Percentiles rank a stretch among this genome's conserved stretches.
Conservation (phyloP, 2,329 filamentous ascomycete genomes). For the Dothistroma septosporum region DNA sequence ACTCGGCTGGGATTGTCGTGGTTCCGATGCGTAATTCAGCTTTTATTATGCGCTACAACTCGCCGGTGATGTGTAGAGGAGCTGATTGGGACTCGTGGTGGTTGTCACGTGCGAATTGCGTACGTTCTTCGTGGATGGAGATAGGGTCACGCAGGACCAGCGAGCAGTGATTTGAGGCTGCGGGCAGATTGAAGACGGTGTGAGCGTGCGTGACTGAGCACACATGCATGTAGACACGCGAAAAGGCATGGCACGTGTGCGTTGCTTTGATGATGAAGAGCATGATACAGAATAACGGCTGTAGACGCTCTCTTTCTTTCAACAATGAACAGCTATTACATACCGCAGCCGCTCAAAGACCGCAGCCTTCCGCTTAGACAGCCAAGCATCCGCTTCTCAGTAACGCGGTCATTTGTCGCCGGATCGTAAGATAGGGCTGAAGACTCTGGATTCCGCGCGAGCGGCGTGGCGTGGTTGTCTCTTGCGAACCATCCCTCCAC, state of each 20-base stretch:
- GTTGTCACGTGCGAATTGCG: background rate
- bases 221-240: background rate
- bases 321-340: background rate
- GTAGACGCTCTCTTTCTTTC: background rate
- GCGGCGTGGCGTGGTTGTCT: constrained; percentile 8
- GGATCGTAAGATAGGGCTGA: constrained; percentile 3
- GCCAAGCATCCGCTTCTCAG: background rate
- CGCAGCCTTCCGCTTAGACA: background rate
- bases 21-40: background rate
- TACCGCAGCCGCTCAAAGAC: background rate
- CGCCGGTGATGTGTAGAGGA: no score
- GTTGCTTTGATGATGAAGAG: background rate
- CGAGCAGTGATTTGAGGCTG: background rate
- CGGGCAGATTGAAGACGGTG: background rate
- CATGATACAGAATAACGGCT: background rate
- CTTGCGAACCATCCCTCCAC: background rate
- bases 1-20: background rate
- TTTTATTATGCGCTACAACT: background rate
- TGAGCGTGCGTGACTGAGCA: background rate
- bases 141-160: background rate
- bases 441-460: constrained; percentile 1
- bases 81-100: no score
- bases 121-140: background rate
- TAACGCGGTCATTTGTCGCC: background rate
- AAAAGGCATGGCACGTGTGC: background rate